Evolutionary conservation across 768 basidiomycete species (phyloP), one percentile per base, ranked within the genome.

Genomic region (Xanthoconium purpureum): DNA sequence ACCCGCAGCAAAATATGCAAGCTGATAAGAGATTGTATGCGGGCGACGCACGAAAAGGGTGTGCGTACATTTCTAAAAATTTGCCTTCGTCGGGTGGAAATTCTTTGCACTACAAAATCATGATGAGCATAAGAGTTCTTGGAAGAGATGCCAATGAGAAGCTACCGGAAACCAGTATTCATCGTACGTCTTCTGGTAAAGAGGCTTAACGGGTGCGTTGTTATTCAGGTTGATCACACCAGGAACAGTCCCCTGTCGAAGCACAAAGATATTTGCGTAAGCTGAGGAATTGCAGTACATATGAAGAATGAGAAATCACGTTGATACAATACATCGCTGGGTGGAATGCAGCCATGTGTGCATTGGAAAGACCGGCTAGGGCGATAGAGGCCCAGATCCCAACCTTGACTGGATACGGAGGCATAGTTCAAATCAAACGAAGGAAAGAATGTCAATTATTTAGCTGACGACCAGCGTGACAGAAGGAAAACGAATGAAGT

Each of bases 21-120:
- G 32, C 32, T 33, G 6, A 33, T 33, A 6, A 33, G 32, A 5
- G 43, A 24, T 15, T 6, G n/a, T 6, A 30, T 13, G 40, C 24
- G 3, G 37, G 12, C 7, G 15, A 42, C 14, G 9, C 20, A 35
- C 17, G 14, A 46, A 44, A 39, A 39, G 5, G 11, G 40, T 15
- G 20, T n/a, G 14, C 64, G 5, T 48, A 65, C 64, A 65, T 1
- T 1, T 60, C 43, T 32, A 65, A 10, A 30, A 52, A 60, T 0
- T 6, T 30, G 0, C 47, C 64, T 0, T 6, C 8, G 0, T 15
- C 30, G 3, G 64, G 64, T 15, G 63, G 57, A 20, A 37, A 13
- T 0, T 47, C 0, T 8, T 35, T 3, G 11, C 33, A 42, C 64
- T 65, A 55, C 11, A 33, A 24, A 33, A 18, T 32, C 20, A 9